phyloP scores from a whole-genome alignment of 2,329 filamentous ascomycete species.

The Curvularia lunata region DNA sequence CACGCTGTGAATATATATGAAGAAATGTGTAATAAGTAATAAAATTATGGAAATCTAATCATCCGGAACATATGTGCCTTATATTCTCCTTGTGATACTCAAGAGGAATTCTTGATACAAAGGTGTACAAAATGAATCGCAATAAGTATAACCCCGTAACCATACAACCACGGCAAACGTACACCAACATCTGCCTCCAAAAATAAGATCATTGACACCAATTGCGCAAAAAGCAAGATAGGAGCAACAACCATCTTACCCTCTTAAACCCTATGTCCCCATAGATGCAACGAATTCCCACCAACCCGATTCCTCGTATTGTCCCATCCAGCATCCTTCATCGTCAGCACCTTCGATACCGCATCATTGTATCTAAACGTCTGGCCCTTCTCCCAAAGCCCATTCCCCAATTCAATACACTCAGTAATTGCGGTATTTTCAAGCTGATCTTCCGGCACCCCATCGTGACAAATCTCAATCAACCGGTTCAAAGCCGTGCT shows the following conservation, averaged over 20 bases:
- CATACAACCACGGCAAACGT: neutral
- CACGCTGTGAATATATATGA: neutral
- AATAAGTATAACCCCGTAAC: neutral
- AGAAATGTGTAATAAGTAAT: neutral
- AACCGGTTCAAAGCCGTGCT: slow-evolving; percentile 39
- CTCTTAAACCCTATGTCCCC: slow-evolving; percentile 33
- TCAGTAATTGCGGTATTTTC: slow-evolving; percentile 42
- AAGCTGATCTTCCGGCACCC: slow-evolving; percentile 25
- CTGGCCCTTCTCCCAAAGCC: slow-evolving; percentile 45
- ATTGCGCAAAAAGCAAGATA: neutral
- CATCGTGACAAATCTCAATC: slow-evolving; percentile 38
- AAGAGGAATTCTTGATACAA: neutral
- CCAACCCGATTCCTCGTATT: slow-evolving; percentile 39
- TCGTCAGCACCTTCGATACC: slow-evolving; percentile 39
- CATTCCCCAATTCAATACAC: slow-evolving; percentile 45
- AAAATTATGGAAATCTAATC: neutral
- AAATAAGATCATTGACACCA: neutral
- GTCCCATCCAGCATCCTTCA: slow-evolving; percentile 42
- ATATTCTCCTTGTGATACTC: neutral
- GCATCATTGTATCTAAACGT: slow-evolving; percentile 44
- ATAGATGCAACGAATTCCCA: slow-evolving; percentile 39
- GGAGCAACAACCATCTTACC: neutral
- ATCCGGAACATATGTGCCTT: neutral
- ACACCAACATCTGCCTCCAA: neutral
- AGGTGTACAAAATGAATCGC: neutral